Evolutionary conservation across 1,139 yeast genomes (phyloP).

Genomic region (Magnusiomyces magnusii): DNA sequence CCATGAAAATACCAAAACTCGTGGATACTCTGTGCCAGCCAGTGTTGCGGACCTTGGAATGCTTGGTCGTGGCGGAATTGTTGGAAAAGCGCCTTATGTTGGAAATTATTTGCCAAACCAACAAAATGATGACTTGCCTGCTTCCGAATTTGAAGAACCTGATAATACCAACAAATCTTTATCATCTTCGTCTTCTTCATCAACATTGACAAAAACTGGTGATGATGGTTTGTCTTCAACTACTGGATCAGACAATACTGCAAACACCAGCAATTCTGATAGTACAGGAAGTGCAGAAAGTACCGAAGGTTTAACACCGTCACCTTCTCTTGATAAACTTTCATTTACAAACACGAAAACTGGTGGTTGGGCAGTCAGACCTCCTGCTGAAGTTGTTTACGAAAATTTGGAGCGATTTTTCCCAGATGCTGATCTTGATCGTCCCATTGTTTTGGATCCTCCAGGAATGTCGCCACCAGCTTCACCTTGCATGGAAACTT

Average conservation of each 20-base stretch:
- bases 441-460: slow-evolving; percentile 74
- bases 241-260: not conserved
- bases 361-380: slow-evolving; percentile 56
- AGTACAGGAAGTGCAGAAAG: slow-evolving; percentile 1
- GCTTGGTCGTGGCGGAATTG: not conserved
- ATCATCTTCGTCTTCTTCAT: not conserved
- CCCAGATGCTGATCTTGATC: slow-evolving; percentile 88
- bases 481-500: slow-evolving; percentile 37
- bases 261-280: not conserved
- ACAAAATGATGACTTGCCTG: not conserved
- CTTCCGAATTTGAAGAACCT: not conserved
- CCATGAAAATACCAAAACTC: not conserved
- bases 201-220: not conserved
- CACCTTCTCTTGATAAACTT: not conserved
- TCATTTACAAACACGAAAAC: slow-evolving; percentile 8
- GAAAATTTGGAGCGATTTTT: slow-evolving; percentile 86
- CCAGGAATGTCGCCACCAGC: slow-evolving; percentile 45
- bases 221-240: not conserved
- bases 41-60: not conserved
- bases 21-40: not conserved
- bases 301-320: not conserved
- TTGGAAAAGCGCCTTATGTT: not conserved
- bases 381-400: slow-evolving; percentile 90
- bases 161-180: not conserved
- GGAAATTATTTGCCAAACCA: not conserved